Percentiles rank a stretch among this genome's conserved stretches.
phyloP scores from a whole-genome alignment of 2,329 filamentous ascomycete genomes.

The Talaromyces sp. region DNA sequence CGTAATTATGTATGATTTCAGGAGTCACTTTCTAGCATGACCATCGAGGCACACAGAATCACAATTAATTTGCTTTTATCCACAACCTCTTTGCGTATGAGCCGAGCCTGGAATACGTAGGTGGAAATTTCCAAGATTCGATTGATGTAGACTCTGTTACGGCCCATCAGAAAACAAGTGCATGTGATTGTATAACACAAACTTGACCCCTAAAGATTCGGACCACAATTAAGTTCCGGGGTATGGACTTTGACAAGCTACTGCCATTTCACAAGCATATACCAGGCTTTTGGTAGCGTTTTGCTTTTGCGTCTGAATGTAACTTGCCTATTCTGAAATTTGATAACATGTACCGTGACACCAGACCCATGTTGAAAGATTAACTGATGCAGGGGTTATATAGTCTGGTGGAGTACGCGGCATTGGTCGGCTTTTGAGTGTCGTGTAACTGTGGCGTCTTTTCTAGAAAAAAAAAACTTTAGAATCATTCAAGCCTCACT shows the following conservation, averaged over 20 bases:
- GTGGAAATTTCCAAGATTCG: constrained; percentile 31
- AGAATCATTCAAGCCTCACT: background rate
- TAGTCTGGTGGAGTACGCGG: background rate
- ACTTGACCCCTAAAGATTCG: background rate
- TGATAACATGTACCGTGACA: background rate
- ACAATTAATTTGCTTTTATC: background rate
- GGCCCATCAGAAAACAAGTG: background rate
- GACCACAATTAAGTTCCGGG: background rate
- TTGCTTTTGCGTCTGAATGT: background rate
- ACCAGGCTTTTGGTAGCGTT: background rate
- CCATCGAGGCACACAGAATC: background rate
- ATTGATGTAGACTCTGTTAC: background rate
- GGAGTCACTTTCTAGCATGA: background rate
- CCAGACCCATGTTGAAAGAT: background rate
- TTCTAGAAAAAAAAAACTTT: background rate
- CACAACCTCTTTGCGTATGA: background rate
- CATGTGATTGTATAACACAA: background rate
- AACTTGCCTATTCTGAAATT: background rate
- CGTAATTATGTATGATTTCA: background rate
- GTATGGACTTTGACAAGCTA: background rate
- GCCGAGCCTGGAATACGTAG: background rate
- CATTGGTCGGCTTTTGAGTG: background rate
- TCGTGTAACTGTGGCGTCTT: background rate
- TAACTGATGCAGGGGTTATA: background rate
- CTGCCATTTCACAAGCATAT: background rate